Evolutionary conservation across 1,284 basidiomycete species (phyloP), one percentile per base, ranked within the genome.

Genomic region (Spongispora temasekensis): DNA sequence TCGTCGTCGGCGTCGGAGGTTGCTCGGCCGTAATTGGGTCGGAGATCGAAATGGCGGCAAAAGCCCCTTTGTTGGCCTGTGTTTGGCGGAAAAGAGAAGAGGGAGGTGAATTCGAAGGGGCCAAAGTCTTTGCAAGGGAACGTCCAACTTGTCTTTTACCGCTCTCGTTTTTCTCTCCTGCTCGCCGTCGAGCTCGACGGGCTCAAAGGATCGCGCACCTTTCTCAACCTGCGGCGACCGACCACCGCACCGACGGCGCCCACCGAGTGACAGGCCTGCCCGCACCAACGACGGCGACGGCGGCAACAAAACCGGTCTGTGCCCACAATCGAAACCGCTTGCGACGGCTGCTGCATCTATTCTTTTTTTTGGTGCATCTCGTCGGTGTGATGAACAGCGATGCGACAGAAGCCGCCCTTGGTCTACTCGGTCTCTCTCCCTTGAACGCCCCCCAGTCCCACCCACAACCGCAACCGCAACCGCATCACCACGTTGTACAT

Each of bases 391-490:
- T 82, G 80, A 77, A 77, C 68, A 79, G 69, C 73, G 80, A 82
- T 80, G 81, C 79, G 62, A 77, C 77, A 64, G 80, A 81, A 70
- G 81, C 81, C 57, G 79, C 79, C 51, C 78, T 81, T 59, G 81
- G 80, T 73, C 71, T 82, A 37, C 78, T 82, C 53, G 78, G 79
- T 64, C 78, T 81, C 57, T 78, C 73, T 53, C 69, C 79, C 56
- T 68, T 72, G 56, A 69, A 76, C 56, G 66, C 72, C 53, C 61
- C 71, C 52, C 71, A 63, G 56, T 65, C 65, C 32, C 64, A 71
- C 62, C 63, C 63, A 13, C 61, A 67, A 28, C 68, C 62, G 9
- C 65, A 62, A 59, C 64, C 61, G 32, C 67, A 65, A 57, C 34
- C 58, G 55, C 64, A 63, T 55, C 66, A 62, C 57, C 68, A 66